Evolutionary conservation across 257 asterid genomes (phyloP).

Genomic region (Petunia secreta): DNA sequence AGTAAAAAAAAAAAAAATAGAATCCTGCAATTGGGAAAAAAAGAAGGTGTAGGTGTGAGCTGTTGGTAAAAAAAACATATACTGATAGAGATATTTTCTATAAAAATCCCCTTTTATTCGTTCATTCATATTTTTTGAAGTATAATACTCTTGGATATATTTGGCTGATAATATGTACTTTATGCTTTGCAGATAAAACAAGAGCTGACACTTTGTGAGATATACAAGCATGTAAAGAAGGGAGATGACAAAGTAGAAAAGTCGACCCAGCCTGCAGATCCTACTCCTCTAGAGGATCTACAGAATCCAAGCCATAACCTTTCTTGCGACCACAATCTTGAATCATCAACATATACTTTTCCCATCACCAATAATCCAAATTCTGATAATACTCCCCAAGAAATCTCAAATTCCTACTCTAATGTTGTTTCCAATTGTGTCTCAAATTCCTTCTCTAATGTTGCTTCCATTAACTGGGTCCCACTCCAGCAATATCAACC

Average conservation of each 20-base stretch:
- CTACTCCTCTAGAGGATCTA: neutral
- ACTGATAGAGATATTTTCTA: too few species aligned
- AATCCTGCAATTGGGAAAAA: too few species aligned
- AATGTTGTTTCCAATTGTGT: neutral
- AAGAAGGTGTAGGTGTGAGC: too few species aligned
- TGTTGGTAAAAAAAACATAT: too few species aligned
- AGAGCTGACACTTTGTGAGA: conserved; percentile 13
- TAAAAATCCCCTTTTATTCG: neutral
- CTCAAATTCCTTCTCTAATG: neutral
- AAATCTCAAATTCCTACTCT: neutral
- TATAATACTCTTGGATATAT: too few species aligned
- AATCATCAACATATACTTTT: neutral
- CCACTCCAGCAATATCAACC: neutral
- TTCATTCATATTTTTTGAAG: neutral
- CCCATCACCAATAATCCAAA: neutral
- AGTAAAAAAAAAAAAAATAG: too few species aligned
- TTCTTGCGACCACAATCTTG: neutral
- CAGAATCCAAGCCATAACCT: neutral
- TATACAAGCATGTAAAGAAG: neutral
- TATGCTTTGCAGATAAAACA: neutral
- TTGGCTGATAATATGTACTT: neutral
- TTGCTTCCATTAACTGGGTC: neutral
- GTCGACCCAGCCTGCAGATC: neutral
- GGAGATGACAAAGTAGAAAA: neutral
- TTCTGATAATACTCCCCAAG: neutral